These are phyloP conservation scores for Lentinula boryana DNA, from an alignment of 768 basidiomycete genomes.

Conservation along the genomic window DNA sequence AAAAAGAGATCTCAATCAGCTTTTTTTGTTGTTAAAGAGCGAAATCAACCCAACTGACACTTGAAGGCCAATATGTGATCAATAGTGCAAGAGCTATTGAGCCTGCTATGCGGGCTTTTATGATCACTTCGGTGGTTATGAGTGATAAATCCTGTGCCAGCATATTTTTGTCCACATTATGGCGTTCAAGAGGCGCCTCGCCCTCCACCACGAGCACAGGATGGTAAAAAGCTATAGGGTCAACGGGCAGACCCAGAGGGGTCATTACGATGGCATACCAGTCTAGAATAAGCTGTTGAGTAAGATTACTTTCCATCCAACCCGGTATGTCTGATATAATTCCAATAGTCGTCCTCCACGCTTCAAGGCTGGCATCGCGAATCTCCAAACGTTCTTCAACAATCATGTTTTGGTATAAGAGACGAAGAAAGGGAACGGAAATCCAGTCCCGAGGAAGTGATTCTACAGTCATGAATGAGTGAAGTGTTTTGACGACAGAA, in stretches of 20 bases:
- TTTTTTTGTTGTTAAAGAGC: background rate
- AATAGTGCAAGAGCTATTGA: slow-evolving; percentile 73
- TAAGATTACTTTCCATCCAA: slow-evolving; percentile 46
- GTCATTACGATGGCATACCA: slow-evolving; percentile 92
- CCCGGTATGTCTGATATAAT: slow-evolving; percentile 41
- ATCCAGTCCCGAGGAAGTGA: slow-evolving; percentile 81
- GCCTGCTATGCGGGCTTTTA: slow-evolving; percentile 75
- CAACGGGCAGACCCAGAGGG: slow-evolving; percentile 77
- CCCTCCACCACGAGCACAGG: slow-evolving; percentile 46
- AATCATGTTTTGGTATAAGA: slow-evolving; percentile 91
- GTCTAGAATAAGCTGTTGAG: slow-evolving; percentile 58
- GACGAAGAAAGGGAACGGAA: slow-evolving; percentile 63
- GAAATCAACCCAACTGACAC: slow-evolving; percentile 31
- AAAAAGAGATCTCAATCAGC: background rate
- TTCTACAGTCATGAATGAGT: slow-evolving; percentile 77
- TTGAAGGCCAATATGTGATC: slow-evolving; percentile 59
- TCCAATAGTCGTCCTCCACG: slow-evolving; percentile 70
- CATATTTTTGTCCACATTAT: slow-evolving; percentile 97
- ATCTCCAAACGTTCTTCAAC: slow-evolving; percentile 88
- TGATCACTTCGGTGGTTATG: slow-evolving; percentile 65
- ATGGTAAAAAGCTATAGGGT: slow-evolving; percentile 62
- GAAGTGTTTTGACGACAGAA: slow-evolving; percentile 85
- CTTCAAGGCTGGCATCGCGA: slow-evolving; percentile 60
- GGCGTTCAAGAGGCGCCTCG: slow-evolving; percentile 51
- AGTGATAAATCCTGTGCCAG: slow-evolving; percentile 84